phyloP scores from a whole-genome alignment of 495 filamentous ascomycete species.

The Cercophora sp. region DNA sequence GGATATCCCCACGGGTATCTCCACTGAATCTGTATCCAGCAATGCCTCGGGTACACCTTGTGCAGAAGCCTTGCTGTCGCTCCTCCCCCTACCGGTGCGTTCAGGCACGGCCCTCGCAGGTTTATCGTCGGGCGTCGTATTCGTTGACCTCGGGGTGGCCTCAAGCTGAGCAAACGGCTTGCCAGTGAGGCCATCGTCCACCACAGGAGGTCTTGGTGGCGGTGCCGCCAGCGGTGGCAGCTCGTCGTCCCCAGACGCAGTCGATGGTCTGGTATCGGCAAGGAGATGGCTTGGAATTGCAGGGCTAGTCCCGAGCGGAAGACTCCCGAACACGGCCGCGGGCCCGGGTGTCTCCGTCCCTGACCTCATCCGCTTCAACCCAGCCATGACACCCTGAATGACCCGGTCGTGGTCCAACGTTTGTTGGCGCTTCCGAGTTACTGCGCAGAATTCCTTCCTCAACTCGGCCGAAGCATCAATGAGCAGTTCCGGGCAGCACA shows the following conservation, averaged over 20 bases:
- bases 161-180: conserved; percentile 43
- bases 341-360: conserved; percentile 6
- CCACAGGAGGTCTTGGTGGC: conserved; percentile 25
- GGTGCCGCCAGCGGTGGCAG: conserved; percentile 3
- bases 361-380: conserved; percentile 24
- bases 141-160: conserved; percentile 11
- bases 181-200: conserved; percentile 45
- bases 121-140: conserved; percentile 21
- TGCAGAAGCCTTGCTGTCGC: conserved; percentile 12
- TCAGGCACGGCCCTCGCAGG: background rate
- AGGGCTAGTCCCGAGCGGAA: conserved; percentile 17
- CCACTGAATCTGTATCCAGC: conserved; percentile 27
- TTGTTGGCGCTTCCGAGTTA: conserved; percentile 35
- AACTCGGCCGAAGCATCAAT: conserved; percentile 42
- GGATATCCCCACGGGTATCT: conserved; percentile 72
- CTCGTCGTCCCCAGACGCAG: conserved; percentile 11
- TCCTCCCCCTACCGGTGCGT: conserved; percentile 11
- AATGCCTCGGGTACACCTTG: background rate
- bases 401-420: conserved; percentile 37
- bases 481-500: conserved; percentile 41
- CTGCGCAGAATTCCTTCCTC: conserved; percentile 40
- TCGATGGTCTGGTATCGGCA: conserved; percentile 8
- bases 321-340: conserved; percentile 1
- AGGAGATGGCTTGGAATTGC: conserved; percentile 1
- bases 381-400: conserved; percentile 40